These are phyloP conservation scores for Exophiala sideris DNA, from an alignment of 2,329 filamentous ascomycete genomes.

Conservation along the genomic window DNA sequence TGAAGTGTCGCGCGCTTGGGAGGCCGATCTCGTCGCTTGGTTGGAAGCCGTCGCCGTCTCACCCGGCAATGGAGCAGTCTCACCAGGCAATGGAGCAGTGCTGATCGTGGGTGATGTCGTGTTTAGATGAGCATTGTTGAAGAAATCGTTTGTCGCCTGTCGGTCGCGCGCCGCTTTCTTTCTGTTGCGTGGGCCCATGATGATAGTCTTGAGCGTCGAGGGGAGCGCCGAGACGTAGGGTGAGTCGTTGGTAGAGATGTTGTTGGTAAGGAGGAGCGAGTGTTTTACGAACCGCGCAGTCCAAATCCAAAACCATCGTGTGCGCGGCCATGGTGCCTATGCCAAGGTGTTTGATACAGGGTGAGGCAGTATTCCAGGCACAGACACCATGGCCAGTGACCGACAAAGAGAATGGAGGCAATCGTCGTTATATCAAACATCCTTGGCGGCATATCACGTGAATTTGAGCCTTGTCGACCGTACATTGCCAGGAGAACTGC, in stretches of 20 bases:
- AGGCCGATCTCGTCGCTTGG: no score
- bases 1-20: no score
- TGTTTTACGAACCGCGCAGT: background rate
- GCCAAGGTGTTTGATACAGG: no score
- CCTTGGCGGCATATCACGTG: background rate
- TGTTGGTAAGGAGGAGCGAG: background rate
- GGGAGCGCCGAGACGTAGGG: constrained; percentile 1
- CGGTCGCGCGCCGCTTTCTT: constrained; percentile 6
- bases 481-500: no score
- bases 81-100: background rate
- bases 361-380: no score
- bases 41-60: no score
- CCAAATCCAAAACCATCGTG: background rate
- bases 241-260: background rate
- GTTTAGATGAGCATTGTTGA: background rate
- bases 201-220: background rate
- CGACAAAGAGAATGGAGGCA: background rate
- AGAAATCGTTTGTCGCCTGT: constrained; percentile 9
- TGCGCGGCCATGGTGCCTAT: no score
- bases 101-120: background rate
- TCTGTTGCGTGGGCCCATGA: constrained; percentile 3
- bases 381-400: background rate
- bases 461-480: background rate
- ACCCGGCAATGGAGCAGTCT: background rate
- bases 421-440: background rate